Conservation (phyloP, 169 alveolate genomes). For the Theileria annulata region DNA sequence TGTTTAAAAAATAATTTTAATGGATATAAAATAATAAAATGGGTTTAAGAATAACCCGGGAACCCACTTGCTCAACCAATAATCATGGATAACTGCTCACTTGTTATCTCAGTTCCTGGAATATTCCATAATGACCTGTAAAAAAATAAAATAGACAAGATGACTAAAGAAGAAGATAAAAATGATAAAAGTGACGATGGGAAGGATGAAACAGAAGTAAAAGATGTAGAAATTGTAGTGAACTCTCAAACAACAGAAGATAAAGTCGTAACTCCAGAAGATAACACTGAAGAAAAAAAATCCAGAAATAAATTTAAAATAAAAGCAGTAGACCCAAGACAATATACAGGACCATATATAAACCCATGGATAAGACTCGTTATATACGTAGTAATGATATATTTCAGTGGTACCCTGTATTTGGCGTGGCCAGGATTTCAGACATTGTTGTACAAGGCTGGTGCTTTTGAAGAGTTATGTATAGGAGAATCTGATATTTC, state of each 20-base stretch:
- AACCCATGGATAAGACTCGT: conserved; percentile 3
- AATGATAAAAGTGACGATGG: neutral
- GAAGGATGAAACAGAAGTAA: neutral
- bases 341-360: neutral
- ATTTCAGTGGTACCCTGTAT: conserved; percentile 19
- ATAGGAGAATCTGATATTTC: neutral
- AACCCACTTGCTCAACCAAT: neutral
- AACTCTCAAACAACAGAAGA: neutral
- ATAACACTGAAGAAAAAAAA: neutral
- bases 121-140: neutral
- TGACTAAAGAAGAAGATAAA: neutral
- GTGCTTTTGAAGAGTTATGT: conserved; percentile 52
- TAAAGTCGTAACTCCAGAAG: neutral
- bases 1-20: neutral
- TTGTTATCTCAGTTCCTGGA: neutral
- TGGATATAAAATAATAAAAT: neutral
- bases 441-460: conserved; percentile 41
- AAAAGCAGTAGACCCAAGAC: neutral
- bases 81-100: neutral
- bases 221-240: neutral
- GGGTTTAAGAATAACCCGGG: neutral
- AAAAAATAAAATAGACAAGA: too few species aligned
- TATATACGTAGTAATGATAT: neutral
- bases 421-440: conserved; percentile 52
- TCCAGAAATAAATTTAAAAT: neutral